A percentile compares a stretch with the other conserved stretches of the same genome.
phyloP scores from a whole-genome alignment of 345 rosid genomes.

The Cardiospermum halicacabum region DNA sequence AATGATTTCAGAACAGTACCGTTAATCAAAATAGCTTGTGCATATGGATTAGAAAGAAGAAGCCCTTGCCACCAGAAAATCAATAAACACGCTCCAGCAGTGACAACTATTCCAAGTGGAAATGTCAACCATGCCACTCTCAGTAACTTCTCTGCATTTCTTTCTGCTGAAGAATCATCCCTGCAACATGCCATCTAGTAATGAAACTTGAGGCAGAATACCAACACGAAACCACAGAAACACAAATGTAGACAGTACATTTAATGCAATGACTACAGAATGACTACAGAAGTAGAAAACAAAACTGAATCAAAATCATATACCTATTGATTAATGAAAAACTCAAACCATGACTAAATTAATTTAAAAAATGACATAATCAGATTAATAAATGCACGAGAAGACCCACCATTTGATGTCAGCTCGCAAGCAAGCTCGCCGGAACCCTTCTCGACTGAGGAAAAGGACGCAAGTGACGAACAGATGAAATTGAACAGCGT shows the following conservation, averaged over 20 bases:
- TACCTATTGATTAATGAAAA: neutral
- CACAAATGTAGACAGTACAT: too few species aligned
- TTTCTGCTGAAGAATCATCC: constrained; percentile 38
- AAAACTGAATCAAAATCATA: neutral
- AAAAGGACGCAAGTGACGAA: constrained; percentile 85
- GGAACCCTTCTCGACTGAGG: constrained; percentile 94
- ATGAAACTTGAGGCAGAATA: neutral
- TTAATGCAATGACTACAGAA: too few species aligned
- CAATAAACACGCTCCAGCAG: constrained; percentile 42
- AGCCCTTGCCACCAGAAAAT: constrained; percentile 90
- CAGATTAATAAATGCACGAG: neutral
- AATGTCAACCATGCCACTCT: constrained; percentile 84
- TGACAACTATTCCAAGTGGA: constrained; percentile 61
- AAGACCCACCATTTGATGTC: constrained; percentile 62
- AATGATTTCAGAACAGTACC: constrained; percentile 38
- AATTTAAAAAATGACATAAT: neutral
- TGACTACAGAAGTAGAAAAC: too few species aligned
- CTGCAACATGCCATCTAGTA: constrained; percentile 28
- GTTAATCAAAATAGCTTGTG: constrained; percentile 75
- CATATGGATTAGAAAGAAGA: constrained; percentile 52
- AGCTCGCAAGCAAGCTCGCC: constrained; percentile 86
- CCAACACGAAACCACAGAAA: neutral
- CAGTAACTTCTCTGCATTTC: constrained; percentile 41
- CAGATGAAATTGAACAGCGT: constrained; percentile 86
- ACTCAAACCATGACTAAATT: neutral